Conservation (phyloP, 495 filamentous ascomycete genomes). For the Xanthoparmelia taractica region DNA sequence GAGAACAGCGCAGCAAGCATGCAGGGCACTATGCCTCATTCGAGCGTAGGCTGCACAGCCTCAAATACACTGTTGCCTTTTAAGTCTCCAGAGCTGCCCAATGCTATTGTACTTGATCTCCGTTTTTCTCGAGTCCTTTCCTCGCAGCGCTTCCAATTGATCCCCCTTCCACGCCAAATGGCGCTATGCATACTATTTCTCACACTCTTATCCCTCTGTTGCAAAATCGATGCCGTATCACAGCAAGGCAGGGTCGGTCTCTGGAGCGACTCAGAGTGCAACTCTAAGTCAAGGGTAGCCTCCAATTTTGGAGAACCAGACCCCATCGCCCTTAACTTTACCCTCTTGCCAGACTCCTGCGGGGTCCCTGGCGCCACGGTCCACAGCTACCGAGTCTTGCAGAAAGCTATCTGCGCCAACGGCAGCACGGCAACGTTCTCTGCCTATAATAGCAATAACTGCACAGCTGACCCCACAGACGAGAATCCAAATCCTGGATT, state of each 20-base stretch:
- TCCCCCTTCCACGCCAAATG: background rate
- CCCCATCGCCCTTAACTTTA: slow-evolving; percentile 7
- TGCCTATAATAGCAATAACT: slow-evolving; percentile 6
- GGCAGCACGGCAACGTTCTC: slow-evolving; percentile 5
- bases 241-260: background rate
- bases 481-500: slow-evolving; percentile 5
- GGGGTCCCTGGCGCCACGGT: slow-evolving; percentile 9
- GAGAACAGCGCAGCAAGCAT: background rate
- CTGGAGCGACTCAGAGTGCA: slow-evolving; percentile 12
- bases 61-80: background rate
- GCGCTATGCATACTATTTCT: background rate
- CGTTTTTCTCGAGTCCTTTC: background rate
- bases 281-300: slow-evolving; percentile 1
- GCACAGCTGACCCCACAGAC: slow-evolving; percentile 12
- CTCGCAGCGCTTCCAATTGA: background rate
- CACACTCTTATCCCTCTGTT: background rate
- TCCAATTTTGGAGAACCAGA: slow-evolving; percentile 14
- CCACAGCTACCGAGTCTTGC: slow-evolving; percentile 6
- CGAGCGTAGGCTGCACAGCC: background rate
- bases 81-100: background rate
- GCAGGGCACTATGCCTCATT: background rate
- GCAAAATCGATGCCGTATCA: background rate
- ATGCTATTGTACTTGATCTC: background rate
- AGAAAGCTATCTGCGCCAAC: slow-evolving; percentile 9
- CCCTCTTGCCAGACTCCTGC: slow-evolving; percentile 7